A percentile compares a stretch with the other conserved stretches of the same genome.
These are phyloP conservation scores for Ophiostoma himal-ulmi DNA, from an alignment of 2,329 filamentous ascomycete species.

Conservation along the genomic window DNA sequence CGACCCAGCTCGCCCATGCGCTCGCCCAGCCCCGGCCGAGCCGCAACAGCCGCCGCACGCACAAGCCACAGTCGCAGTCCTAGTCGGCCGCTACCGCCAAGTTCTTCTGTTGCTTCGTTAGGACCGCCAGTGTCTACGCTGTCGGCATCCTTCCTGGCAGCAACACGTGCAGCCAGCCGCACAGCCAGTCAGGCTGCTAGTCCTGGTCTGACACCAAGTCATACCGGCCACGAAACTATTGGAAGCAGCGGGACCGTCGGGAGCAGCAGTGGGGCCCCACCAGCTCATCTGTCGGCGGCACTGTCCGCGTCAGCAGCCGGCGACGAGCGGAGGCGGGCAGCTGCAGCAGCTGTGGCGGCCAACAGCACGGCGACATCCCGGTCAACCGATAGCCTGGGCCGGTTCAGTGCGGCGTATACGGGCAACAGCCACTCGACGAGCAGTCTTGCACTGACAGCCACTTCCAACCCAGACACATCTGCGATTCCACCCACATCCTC, in stretches of 20 bases:
- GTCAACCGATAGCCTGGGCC: slow-evolving; percentile 9
- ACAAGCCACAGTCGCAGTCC: slow-evolving; percentile 21
- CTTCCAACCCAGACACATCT: slow-evolving; percentile 42
- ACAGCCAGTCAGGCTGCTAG: slow-evolving; percentile 40
- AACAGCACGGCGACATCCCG: neutral
- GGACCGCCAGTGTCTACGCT: slow-evolving; percentile 29
- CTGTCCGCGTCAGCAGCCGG: slow-evolving; percentile 17
- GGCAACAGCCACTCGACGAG: neutral
- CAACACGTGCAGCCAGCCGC: slow-evolving; percentile 56
- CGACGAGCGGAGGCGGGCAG: slow-evolving; percentile 15
- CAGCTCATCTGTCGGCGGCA: slow-evolving; percentile 20
- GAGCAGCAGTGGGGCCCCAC: neutral
- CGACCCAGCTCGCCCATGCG: neutral
- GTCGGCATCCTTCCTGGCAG: slow-evolving; percentile 54
- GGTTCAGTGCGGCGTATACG: neutral
- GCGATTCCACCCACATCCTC: slow-evolving; percentile 58
- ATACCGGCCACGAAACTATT: slow-evolving; percentile 24
- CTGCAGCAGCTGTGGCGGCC: slow-evolving; percentile 5
- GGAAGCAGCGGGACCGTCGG: neutral
- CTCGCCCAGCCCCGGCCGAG: neutral
- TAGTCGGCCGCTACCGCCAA: neutral
- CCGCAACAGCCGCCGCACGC: neutral
- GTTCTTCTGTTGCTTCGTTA: neutral
- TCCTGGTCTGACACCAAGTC: slow-evolving; percentile 38
- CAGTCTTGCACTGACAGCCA: neutral